A percentile compares a stretch with the other conserved stretches of the same genome.
phyloP scores from a whole-genome alignment of 768 basidiomycete genomes.

The Termitomyces titanicus region DNA sequence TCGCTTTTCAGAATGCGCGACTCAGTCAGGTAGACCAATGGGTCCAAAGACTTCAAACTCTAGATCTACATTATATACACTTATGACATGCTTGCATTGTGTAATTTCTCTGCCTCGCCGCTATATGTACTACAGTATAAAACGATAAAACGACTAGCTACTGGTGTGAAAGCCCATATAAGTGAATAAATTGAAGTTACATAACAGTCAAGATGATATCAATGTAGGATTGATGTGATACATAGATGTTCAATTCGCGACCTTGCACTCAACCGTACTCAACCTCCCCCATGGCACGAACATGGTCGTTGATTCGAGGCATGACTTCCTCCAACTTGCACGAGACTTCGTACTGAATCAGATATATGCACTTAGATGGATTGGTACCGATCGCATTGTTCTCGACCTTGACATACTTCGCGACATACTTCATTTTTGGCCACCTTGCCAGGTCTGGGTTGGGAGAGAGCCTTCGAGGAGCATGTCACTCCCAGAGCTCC shows the following conservation, averaged over 20 bases:
- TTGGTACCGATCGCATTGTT: slow-evolving; percentile 36
- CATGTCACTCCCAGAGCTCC: slow-evolving; percentile 26
- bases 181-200: too few species aligned
- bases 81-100: background rate
- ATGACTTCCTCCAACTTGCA: background rate
- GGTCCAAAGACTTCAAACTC: too few species aligned
- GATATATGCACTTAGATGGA: slow-evolving; percentile 8
- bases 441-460: slow-evolving; percentile 29
- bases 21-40: too few species aligned
- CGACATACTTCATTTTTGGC: slow-evolving; percentile 30
- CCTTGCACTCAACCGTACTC: background rate
- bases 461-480: slow-evolving; percentile 20
- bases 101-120: background rate
- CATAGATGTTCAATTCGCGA: background rate
- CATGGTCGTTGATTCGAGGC: slow-evolving; percentile 7
- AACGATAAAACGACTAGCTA: too few species aligned
- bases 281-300: slow-evolving; percentile 6
- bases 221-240: background rate
- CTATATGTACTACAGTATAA: background rate
- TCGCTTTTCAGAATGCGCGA: background rate
- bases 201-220: too few species aligned
- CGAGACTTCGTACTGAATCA: background rate
- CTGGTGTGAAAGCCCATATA: background rate
- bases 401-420: slow-evolving; percentile 31
- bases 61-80: background rate